These are phyloP conservation scores for Curvularia lunata DNA, from an alignment of 2,329 filamentous ascomycete genomes.

Conservation along the genomic window DNA sequence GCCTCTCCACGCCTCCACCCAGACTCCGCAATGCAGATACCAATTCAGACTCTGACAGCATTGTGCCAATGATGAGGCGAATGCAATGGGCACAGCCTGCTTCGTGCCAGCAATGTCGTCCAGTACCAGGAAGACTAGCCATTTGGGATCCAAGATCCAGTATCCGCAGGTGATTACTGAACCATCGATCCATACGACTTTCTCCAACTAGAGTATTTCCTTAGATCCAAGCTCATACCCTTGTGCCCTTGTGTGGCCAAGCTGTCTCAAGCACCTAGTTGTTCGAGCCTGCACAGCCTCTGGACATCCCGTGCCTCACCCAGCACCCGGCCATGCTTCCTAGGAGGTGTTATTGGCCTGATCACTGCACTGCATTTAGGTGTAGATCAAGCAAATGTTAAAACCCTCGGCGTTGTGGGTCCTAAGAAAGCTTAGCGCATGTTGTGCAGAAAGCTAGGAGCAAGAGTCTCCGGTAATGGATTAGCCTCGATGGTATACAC, in stretches of 20 bases:
- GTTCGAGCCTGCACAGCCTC: not conserved
- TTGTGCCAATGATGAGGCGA: not conserved
- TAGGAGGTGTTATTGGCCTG: not conserved
- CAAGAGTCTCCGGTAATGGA: too few relatives aligned
- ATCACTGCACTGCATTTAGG: not conserved
- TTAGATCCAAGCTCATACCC: not conserved
- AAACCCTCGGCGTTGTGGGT: not conserved
- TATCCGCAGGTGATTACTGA: not conserved
- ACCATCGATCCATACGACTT: not conserved
- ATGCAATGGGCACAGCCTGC: not conserved
- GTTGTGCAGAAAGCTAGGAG: not conserved
- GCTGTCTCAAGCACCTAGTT: not conserved
- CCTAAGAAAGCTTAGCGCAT: not conserved
- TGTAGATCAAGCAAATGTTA: not conserved
- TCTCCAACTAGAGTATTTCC: not conserved
- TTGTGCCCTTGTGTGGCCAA: not conserved
- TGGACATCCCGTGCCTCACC: not conserved
- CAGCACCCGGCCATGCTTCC: not conserved
- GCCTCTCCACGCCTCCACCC: conserved; percentile 4
- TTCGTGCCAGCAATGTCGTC: not conserved
- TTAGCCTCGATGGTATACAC: too few relatives aligned
- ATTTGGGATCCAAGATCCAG: not conserved
- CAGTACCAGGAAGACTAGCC: not conserved
- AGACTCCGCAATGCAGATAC: conserved; percentile 1
- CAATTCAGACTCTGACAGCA: not conserved